A percentile compares a stretch with the other conserved stretches of the same genome.
Conservation (phyloP, 352 stramenopile species). For the Aphanomyces euteiches region DNA sequence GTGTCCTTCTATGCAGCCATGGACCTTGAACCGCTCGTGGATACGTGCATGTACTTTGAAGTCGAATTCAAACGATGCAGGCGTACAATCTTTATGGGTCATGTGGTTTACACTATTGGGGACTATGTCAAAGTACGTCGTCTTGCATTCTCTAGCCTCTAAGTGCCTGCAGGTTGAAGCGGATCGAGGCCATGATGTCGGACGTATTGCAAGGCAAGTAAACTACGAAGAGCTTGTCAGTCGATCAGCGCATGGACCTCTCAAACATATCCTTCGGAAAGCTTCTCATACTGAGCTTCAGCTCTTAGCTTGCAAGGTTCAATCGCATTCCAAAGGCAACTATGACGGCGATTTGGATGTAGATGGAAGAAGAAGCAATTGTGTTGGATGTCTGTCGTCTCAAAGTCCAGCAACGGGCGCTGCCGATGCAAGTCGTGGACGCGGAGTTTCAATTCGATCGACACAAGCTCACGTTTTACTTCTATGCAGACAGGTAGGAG, state of each 20-base stretch:
- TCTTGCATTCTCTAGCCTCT: background rate
- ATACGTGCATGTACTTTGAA: slow-evolving; percentile 78
- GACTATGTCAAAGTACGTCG: slow-evolving; percentile 89
- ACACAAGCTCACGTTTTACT: slow-evolving; percentile 90
- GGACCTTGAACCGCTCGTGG: background rate
- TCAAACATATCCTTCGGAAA: slow-evolving; percentile 91
- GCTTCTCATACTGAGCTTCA: slow-evolving; percentile 90
- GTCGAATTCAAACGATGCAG: slow-evolving; percentile 95
- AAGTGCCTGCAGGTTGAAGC: slow-evolving; percentile 87
- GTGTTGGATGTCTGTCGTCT: slow-evolving; percentile 69
- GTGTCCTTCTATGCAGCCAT: background rate
- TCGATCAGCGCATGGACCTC: slow-evolving; percentile 62
- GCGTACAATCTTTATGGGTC: slow-evolving; percentile 87
- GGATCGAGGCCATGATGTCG: slow-evolving; percentile 96
- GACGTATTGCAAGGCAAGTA: slow-evolving; percentile 86
- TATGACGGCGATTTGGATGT: background rate
- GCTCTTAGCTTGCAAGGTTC: slow-evolving; percentile 84
- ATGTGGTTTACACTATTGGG: slow-evolving; percentile 83
- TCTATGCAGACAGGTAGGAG: slow-evolving; percentile 58
- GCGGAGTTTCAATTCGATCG: slow-evolving; percentile 89
- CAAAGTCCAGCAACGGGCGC: slow-evolving; percentile 61
- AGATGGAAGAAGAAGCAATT: slow-evolving; percentile 26
- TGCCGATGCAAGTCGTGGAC: slow-evolving; percentile 78
- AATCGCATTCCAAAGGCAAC: background rate
- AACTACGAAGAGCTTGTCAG: slow-evolving; percentile 53